Evolutionary conservation across 2,329 filamentous ascomycete species (phyloP).

Genomic region (Colletotrichum melonis): DNA sequence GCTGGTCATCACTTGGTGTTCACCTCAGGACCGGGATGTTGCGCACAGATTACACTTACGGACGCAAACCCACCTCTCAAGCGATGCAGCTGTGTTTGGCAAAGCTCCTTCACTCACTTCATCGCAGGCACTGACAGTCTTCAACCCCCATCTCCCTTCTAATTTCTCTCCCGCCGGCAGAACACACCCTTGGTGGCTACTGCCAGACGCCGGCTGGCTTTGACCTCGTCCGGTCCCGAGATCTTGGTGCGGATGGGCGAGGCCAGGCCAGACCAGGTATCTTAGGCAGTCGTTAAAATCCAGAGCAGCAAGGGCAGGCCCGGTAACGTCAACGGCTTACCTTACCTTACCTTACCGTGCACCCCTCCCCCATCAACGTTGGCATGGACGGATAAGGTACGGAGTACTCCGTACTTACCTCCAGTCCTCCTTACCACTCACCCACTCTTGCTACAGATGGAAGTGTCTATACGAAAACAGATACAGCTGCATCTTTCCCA

Average conservation of each 20-base stretch:
- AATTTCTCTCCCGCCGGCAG: neutral
- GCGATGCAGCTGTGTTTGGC: neutral
- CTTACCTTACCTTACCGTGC: no score
- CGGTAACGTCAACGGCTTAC: neutral
- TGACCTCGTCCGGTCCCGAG: neutral
- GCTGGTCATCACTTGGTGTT: neutral
- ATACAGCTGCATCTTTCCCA: neutral
- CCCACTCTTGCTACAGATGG: no score
- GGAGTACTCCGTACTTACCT: no score
- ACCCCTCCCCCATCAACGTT: neutral
- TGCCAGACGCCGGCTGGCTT: neutral
- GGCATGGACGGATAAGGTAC: no score
- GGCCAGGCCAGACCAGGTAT: neutral
- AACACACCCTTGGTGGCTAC: neutral
- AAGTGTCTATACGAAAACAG: neutral
- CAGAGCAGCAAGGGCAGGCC: neutral
- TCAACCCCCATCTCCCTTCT: neutral
- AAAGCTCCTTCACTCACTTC: neutral
- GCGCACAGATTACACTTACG: neutral
- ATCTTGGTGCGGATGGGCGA: neutral
- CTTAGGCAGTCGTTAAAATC: conserved; percentile 9
- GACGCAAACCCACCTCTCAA: neutral
- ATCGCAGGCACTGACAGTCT: neutral
- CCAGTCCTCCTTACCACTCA: no score
- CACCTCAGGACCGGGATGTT: neutral